Evolutionary conservation across 495 filamentous ascomycete species (phyloP), one percentile per base, ranked within the genome.

Genomic region (Annulohypoxylon maeteangense): DNA sequence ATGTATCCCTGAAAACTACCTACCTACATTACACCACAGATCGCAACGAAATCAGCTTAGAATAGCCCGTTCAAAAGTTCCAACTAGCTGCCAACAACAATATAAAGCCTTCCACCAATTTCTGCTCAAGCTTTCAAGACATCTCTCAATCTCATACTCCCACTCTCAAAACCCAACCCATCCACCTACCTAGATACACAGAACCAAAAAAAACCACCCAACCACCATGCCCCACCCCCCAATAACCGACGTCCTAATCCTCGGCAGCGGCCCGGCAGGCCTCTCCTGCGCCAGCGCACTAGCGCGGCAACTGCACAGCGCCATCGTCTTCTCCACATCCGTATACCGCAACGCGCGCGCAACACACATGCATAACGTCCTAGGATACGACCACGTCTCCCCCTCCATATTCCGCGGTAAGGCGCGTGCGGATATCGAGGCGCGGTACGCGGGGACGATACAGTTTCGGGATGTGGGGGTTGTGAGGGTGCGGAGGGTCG

Each of bases 231-330:
- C 62, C 18, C 36, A 38, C 0, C 16, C 29, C 8, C 53, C 62
- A 14, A 47, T 55, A 14, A 29, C 65, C 47, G 87, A 89, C 66
- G 81, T 78, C 50, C 76, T 89, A 8, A 85, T 91, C 72, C 79
- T 90, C 34, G 88, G 88, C 69, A 82, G 75, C 36, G 88, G 88
- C 2, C 86, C 87, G 5, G 84, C 86, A 7, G 89, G 88, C 7
- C 79, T 91, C 1, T 70, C 83, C 0, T 75, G 78, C 4, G 87
- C 87, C 3, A 34, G 74, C 6, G 75, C 71, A 6, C 80, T 91
- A 0, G 82, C 82, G 0, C 87, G 88, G 12, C 81, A 83, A 25
- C 67, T 78, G 4, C 80, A 85, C 63, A 82, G 77, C 2, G 75
- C 80, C 7, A 63, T 87, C 2, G 71, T 89, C 44, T 86, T 90